A percentile compares a stretch with the other conserved stretches of the same genome.
phyloP scores from a whole-genome alignment of 345 rosid genomes.

The Populus pruinosa region DNA sequence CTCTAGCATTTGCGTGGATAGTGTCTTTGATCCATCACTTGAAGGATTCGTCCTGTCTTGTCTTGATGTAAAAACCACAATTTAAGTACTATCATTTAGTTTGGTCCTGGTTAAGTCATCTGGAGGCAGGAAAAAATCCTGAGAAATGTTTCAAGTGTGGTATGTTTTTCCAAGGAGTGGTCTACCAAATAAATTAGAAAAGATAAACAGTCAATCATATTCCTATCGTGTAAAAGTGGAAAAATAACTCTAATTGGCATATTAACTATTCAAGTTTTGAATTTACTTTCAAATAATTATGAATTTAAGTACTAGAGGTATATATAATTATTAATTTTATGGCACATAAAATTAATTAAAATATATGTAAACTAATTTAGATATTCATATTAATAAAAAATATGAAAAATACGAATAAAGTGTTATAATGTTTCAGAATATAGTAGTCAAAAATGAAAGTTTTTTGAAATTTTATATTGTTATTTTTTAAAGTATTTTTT shows the following conservation, averaged over 20 bases:
- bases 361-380: no score
- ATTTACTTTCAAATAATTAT: accelerated
- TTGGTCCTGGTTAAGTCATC: neutral
- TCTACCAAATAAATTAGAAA: no score
- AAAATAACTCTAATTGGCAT: no score
- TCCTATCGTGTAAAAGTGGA: neutral
- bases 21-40: neutral
- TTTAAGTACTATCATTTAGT: neutral
- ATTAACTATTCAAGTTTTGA: no score
- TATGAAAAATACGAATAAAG: neutral
- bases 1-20: neutral
- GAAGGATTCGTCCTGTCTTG: neutral
- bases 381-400: no score
- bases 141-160: neutral
- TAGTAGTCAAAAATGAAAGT: no score
- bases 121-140: neutral
- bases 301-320: accelerated
- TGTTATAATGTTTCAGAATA: neutral
- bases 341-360: no score
- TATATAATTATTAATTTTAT: accelerated
- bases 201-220: neutral
- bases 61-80: neutral
- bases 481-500: no score
- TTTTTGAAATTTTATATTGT: no score
- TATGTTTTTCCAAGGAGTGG: no score